Base-by-base conservation (phyloP, 441 rosid genomes). In the Theobroma grandiflorum region DNA sequence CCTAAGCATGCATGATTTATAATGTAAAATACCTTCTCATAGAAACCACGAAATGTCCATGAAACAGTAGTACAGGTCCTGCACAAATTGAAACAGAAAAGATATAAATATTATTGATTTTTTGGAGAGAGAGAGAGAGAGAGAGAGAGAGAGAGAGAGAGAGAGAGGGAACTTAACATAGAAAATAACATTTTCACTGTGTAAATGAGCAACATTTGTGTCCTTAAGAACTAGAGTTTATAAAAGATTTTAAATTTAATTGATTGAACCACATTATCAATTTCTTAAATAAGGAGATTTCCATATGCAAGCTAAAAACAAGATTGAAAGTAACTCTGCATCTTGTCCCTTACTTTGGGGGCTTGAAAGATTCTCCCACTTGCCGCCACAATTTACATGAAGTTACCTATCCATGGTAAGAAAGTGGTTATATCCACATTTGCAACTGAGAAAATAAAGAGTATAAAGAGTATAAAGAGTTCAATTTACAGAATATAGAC, bases 51-150 rank as follows among this genome's bases (percentile, higher is more conserved):
- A 79, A 92, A 92, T 67, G 93, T 92, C 96, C 96, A 92, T 65
- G 96, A 92, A 53, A 92, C 96, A 10, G 93, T 92, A 38, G 96
- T 92, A 82, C 96, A 92, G 74, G 94, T 92, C 87, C 94, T 92
- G 89, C 75, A 82, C 61, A 87, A 74, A 73, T n/a, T 3, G 33
- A 18, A 84, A 84, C 43, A 78, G 63, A 50, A 66, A 49, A 74
- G 37, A 31, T 15, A 26, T 50, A 76, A 55, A 20, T 64, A 70
- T 31, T 18, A 38, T 37, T n/a, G 50, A 55, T 72, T 18, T 64
- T 37, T 38, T 2, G 57, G 2, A 26, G 26, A 4, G 8, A 20
- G 11, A 11, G 11, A 18, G 2, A 38, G 70, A 26, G 3, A 15
- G 59, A 7, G 75, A 33, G 22, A 3, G 26, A 15, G 61, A 50